These are phyloP conservation scores for Diaporthe capsici DNA, from an alignment of 2,329 filamentous ascomycete genomes.

Conservation along the genomic window DNA sequence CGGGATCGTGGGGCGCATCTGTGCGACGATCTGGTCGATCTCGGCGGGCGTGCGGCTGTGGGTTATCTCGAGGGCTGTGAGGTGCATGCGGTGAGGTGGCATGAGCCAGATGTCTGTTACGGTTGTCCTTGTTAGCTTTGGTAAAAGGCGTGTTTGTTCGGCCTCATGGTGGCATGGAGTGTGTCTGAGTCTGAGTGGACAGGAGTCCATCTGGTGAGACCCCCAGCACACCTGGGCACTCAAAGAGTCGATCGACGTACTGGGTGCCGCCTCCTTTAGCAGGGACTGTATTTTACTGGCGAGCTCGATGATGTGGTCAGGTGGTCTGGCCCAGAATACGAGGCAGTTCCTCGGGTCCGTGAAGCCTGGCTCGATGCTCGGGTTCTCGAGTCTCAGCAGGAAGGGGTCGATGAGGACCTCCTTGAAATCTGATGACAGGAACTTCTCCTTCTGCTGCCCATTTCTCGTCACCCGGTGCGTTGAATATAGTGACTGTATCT, in stretches of 20 bases:
- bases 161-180: not conserved
- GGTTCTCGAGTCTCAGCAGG: slow-evolving; percentile 77
- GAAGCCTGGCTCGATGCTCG: slow-evolving; percentile 76
- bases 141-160: not conserved
- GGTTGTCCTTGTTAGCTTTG: not conserved
- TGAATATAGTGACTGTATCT: slow-evolving; percentile 81
- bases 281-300: slow-evolving; percentile 78
- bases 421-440: slow-evolving; percentile 76
- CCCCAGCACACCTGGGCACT: not conserved
- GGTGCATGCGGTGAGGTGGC: slow-evolving; percentile 82
- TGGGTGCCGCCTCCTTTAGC: slow-evolving; percentile 74
- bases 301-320: slow-evolving; percentile 77
- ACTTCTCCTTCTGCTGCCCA: slow-evolving; percentile 79
- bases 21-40: slow-evolving; percentile 73
- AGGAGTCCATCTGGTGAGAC: not conserved
- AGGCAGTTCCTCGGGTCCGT: slow-evolving; percentile 84
- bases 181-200: not conserved
- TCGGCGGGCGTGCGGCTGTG: slow-evolving; percentile 81
- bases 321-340: slow-evolving; percentile 90
- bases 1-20: slow-evolving; percentile 69
- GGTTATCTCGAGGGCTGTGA: slow-evolving; percentile 88
- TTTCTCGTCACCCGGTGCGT: slow-evolving; percentile 83
- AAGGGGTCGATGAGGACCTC: slow-evolving; percentile 84
- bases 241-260: slow-evolving; percentile 64
- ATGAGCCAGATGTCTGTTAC: slow-evolving; percentile 82